phyloP scores from a whole-genome alignment of 257 asterid genomes.

The Perilla frutescens region DNA sequence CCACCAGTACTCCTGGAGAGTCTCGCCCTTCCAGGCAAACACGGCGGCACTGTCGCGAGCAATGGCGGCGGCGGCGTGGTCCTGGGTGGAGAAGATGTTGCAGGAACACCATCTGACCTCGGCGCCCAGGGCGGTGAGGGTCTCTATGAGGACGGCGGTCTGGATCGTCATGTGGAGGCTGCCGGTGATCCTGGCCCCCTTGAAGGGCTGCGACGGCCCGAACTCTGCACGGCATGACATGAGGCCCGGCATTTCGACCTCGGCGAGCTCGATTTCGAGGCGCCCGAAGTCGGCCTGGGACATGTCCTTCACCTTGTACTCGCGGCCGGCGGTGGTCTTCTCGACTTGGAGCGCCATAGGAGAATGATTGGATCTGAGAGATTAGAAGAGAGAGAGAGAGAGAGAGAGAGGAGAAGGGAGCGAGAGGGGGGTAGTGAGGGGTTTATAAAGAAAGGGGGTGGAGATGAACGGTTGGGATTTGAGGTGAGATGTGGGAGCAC shows the following conservation, averaged over 20 bases:
- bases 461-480: constrained; percentile 4
- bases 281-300: constrained; percentile 52
- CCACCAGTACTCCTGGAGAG: constrained; percentile 54
- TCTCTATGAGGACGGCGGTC: constrained; percentile 5
- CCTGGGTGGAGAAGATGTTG: too few relatives aligned
- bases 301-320: constrained; percentile 51
- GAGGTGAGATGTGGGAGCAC: not conserved
- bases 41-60: too few relatives aligned
- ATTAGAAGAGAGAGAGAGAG: not conserved
- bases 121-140: too few relatives aligned
- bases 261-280: constrained; percentile 46
- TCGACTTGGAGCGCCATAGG: constrained; percentile 44
- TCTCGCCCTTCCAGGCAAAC: too few relatives aligned
- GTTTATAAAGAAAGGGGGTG: not conserved
- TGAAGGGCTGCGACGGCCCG: constrained; percentile 53
- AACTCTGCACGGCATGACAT: constrained; percentile 54
- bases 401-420: constrained; percentile 4
- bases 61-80: too few relatives aligned
- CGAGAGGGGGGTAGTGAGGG: not conserved
- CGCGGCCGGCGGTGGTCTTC: constrained; percentile 49
- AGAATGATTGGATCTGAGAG: constrained; percentile 28
- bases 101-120: too few relatives aligned
- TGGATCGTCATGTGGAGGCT: constrained; percentile 55
- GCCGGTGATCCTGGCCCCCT: constrained; percentile 56
- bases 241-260: constrained; percentile 51